Evolutionary conservation across 306 rosid genomes (phyloP), one percentile per base, ranked within the genome.

Genomic region (Vicia sativa): DNA sequence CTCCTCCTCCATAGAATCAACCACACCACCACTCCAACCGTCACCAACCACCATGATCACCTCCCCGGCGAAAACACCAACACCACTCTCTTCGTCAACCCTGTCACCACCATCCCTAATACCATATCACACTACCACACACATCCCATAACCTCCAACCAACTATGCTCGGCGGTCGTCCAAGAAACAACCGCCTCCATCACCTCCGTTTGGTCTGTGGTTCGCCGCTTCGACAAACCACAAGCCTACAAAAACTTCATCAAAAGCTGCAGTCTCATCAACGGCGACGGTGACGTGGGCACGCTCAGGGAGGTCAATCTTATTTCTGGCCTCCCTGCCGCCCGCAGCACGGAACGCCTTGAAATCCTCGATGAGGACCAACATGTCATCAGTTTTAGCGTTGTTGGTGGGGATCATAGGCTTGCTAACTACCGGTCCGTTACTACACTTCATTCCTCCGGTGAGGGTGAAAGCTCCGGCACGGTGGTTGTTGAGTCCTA

Each of bases 301-400:
- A 83, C 96, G 0, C 87, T 93, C 70, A 93, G 98, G 0, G 90
- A 88, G 56, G 83, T 93, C 23, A 84, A 70, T 73, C 87, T 93
- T 60, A 60, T 93, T 15, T 93, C 98, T 13, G 98, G 98, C 45
- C 89, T 93, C 10, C 98, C 98, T 1, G 98, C 98, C 0, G 85
- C 69, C 5, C 34, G 45, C 63, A 90, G 97, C 84, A 93, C 96
- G 15, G 98, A 93, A 78, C 82, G 98, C 26, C 87, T 93, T 2
- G 98, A 93, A 87, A 87, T 93, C 71, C 90, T 90, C 4, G 96
- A 93, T 74, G 98, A 93, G 3, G 97, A 90, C 71, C 83, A 78
- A 16, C 97, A 93, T 56, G 93, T 90, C 37, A 72, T 93, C 53
- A 93, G 98, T 80, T 90, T 93, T 84, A 90, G 98, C 67, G 87